Evolutionary conservation across 805 yeast genomes (phyloP), one percentile per base, ranked within the genome.

Genomic region (Saturnispora halmiae): DNA sequence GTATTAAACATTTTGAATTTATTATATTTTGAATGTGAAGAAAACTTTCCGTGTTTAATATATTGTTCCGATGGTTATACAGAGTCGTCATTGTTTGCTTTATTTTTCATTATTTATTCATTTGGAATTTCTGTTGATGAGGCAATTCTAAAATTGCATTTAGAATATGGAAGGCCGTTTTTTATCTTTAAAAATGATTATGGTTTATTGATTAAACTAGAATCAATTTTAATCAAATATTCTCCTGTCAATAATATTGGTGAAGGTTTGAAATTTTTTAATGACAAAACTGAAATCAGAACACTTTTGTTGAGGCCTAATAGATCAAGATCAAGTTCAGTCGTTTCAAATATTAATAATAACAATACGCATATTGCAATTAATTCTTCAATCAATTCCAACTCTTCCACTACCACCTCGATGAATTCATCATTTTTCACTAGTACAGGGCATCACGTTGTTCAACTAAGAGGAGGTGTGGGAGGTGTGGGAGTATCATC

Each of bases 21-120:
- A 30, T 61, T 87, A 14, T 77, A 77, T 45, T 60, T 67, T 29
- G 63, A 58, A 26, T 62, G 67, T 36, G 8, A 51, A 42, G 18
- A 54, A 49, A 33, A 49, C 3, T 59, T 65, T 38, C 69, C 75
- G 3, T 63, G 77, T 0, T 66, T 88, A 45, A 64, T 88, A 8
- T 80, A 77, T 55, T 86, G 95, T 53, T 73, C 83, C 2, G 96
- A 90, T 60, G 97, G 97, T 0, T 90, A 88, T 59, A 85, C 96
- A 0, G 96, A 87, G 54, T 81, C 88, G 38, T 77, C 95, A 4
- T 67, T 90, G n/a, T 59, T 88, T 30, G 73, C 76, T 1, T 63
- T 85, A 27, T 73, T 87, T 42, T 88, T 73, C 51, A 49, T 82
- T 43, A 81, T 90, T 43, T 90, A 80, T 59, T 58, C 83, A 2